phyloP scores from a whole-genome alignment of 129 eudicot genomes.

The Logfia minima region DNA sequence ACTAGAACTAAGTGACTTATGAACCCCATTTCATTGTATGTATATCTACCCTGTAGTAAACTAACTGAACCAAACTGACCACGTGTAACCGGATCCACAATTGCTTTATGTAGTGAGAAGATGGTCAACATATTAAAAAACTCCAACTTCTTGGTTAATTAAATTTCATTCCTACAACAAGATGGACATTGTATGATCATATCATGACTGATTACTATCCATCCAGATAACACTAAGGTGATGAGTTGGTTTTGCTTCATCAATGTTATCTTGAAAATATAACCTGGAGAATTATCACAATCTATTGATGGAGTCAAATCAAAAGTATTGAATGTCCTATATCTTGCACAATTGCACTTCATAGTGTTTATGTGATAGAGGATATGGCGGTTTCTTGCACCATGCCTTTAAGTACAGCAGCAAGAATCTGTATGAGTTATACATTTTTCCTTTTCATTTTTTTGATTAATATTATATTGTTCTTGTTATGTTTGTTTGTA shows the following conservation, averaged over 20 bases:
- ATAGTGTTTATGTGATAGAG: conserved; percentile 14
- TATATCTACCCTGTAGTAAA: background rate
- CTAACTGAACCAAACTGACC: conserved; percentile 13
- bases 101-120: background rate
- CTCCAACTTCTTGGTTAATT: background rate
- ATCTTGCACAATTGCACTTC: background rate
- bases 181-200: background rate
- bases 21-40: conserved; percentile 12
- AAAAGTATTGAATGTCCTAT: background rate
- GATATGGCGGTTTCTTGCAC: background rate
- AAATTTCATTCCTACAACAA: background rate
- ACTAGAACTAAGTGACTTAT: conserved; percentile 19
- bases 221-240: background rate
- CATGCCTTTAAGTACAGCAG: conserved; percentile 5
- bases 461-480: background rate
- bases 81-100: background rate
- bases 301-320: background rate
- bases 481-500: conserved; percentile 30
- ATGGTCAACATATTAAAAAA: background rate
- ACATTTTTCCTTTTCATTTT: background rate
- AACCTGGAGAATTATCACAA: background rate
- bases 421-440: conserved; percentile 8
- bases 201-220: background rate
- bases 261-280: background rate
- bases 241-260: background rate